Conservation (phyloP, 1,284 basidiomycete species). For the Ceratobasidium sp. region DNA sequence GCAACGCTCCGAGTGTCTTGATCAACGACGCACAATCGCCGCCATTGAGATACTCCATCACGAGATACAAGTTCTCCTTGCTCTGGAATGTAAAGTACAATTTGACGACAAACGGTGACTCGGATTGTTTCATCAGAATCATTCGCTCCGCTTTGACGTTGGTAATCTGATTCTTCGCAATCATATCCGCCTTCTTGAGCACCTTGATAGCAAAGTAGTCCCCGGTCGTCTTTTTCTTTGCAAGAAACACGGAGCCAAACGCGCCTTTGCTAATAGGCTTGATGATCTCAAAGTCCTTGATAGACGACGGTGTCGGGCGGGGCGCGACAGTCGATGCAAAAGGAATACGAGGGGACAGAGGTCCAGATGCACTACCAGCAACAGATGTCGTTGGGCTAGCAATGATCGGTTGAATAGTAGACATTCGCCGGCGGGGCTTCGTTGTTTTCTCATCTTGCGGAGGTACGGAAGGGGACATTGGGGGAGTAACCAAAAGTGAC, state of each 20-base stretch:
- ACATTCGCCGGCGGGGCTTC: conserved; percentile 69
- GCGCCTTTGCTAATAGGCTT: conserved; percentile 99
- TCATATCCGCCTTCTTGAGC: conserved; percentile 99
- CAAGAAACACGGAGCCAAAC: conserved; percentile 97
- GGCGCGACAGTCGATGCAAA: conserved; percentile 66
- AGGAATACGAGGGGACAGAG: conserved; percentile 88
- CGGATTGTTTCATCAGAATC: conserved; percentile 99
- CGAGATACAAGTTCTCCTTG: conserved; percentile 96
- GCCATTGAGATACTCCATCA: conserved; percentile 98
- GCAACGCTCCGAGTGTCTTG: conserved; percentile 91
- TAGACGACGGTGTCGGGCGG: conserved; percentile 85
- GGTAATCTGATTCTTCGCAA: conserved; percentile 99
- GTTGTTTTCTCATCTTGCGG: conserved; percentile 62
- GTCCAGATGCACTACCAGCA: conserved; percentile 53
- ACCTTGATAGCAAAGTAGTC: conserved; percentile 99
- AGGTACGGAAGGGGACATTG: conserved; percentile 71
- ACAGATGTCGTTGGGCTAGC: conserved; percentile 59
- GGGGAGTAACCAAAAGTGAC: conserved; percentile 62
- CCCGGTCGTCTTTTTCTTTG: conserved; percentile 97
- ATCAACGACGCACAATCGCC: conserved; percentile 97
- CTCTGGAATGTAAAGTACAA: conserved; percentile 99
- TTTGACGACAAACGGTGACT: conserved; percentile 99
- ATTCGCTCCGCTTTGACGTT: conserved; percentile 99
- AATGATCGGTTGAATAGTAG: conserved; percentile 68
- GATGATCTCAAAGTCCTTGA: conserved; percentile 99